Percentiles rank a stretch among this genome's conserved stretches.
These are phyloP conservation scores for Oryza brachyantha DNA, from an alignment of 176 grass and related monocot genomes.

Conservation along the genomic window DNA sequence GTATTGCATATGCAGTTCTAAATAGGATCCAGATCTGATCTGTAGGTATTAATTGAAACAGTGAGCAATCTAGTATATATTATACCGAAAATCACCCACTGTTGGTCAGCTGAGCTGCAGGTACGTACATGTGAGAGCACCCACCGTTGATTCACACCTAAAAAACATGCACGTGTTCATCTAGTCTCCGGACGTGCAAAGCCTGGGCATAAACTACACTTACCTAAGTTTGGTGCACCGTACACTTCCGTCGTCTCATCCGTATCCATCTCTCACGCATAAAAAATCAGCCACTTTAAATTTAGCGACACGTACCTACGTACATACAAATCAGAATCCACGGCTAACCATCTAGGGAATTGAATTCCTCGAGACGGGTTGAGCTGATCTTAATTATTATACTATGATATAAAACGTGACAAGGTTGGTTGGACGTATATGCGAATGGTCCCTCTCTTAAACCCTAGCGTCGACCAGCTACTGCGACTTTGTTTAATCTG, in stretches of 20 bases:
- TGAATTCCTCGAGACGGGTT: slow-evolving; percentile 3
- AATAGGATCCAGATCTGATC: too few species aligned
- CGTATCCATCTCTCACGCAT: neutral
- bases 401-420: neutral
- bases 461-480: neutral
- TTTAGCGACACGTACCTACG: neutral
- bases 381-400: neutral
- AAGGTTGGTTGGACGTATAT: neutral
- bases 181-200: neutral
- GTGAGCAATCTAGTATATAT: too few species aligned
- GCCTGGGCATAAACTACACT: neutral
- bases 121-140: too few species aligned
- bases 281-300: neutral
- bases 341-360: slow-evolving; percentile 18
- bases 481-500: neutral
- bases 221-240: neutral
- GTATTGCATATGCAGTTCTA: too few species aligned
- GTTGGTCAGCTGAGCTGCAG: too few species aligned
- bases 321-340: neutral
- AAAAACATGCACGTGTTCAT: too few species aligned
- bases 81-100: too few species aligned
- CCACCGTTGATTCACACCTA: too few species aligned
- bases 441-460: neutral
- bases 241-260: neutral
- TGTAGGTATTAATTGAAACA: too few species aligned